Conservation (phyloP, 352 stramenopile genomes). For the Thalassiosira livingstoniorum region DNA sequence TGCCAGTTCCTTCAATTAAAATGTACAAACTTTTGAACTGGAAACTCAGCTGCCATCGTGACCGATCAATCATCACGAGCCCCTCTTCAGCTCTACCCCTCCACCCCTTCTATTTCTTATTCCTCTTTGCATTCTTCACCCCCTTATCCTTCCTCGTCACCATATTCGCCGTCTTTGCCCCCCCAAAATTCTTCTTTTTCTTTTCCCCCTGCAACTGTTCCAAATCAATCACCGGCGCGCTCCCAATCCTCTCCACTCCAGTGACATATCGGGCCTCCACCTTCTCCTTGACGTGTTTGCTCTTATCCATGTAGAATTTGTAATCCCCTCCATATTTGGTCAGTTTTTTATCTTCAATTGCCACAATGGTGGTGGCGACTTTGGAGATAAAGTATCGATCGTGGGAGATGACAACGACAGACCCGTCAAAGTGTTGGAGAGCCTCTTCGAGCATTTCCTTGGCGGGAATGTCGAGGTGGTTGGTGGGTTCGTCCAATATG, state of each 20-base stretch:
- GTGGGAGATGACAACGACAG: constrained; percentile 96
- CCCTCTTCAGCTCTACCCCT: background rate
- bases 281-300: constrained; percentile 85
- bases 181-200: constrained; percentile 88
- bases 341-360: constrained; percentile 87
- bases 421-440: constrained; percentile 94
- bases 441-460: constrained; percentile 95
- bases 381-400: constrained; percentile 98
- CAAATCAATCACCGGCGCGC: constrained; percentile 84
- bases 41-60: too few species aligned
- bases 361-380: constrained; percentile 88
- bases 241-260: constrained; percentile 81
- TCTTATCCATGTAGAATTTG: constrained; percentile 89
- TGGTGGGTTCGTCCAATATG: constrained; percentile 96
- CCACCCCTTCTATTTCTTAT: constrained; percentile 1
- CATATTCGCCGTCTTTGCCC: constrained; percentile 78
- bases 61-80: too few species aligned
- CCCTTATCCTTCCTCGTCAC: constrained; percentile 88
- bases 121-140: constrained; percentile 90
- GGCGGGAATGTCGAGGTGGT: constrained; percentile 93
- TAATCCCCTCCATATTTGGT: constrained; percentile 88
- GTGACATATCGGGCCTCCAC: constrained; percentile 86
- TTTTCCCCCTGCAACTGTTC: constrained; percentile 65
- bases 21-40: too few species aligned
- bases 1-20: too few species aligned